A percentile compares a stretch with the other conserved stretches of the same genome.
phyloP scores from a whole-genome alignment of 768 basidiomycete species.

The Multifurca ochricompacta region DNA sequence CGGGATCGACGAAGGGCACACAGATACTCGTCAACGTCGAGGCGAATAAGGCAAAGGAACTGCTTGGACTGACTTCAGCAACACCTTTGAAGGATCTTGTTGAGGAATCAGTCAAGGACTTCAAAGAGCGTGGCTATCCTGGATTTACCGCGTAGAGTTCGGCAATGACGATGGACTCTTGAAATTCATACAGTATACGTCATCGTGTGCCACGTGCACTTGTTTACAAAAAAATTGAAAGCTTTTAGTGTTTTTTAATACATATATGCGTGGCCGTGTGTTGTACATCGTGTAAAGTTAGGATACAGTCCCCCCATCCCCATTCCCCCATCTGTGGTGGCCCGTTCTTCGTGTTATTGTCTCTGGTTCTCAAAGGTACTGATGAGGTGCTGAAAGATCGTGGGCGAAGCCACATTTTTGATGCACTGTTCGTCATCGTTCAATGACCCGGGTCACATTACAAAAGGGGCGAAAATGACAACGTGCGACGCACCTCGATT shows the following conservation, averaged over 20 bases:
- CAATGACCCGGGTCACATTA: no score
- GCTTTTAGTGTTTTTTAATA: no score
- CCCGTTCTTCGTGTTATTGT: background rate
- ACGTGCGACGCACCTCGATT: conserved; percentile 2
- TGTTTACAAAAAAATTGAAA: background rate
- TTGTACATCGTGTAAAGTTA: background rate
- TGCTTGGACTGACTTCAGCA: background rate
- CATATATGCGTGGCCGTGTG: no score
- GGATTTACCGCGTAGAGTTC: background rate
- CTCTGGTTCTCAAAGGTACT: background rate
- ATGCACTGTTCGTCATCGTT: no score
- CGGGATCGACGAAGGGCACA: background rate
- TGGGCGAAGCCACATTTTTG: conserved; percentile 1
- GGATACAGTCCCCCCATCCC: background rate
- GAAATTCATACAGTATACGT: no score
- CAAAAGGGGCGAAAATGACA: background rate
- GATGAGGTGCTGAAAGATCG: background rate
- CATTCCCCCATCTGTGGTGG: no score
- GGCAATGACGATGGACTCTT: background rate
- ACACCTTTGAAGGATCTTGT: conserved; percentile 2
- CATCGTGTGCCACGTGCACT: no score
- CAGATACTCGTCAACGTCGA: background rate
- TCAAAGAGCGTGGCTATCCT: conserved; percentile 9
- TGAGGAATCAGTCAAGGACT: conserved; percentile 4
- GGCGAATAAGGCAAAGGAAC: conserved; percentile 1